phyloP scores from a whole-genome alignment of 73 alveolate genomes.

The Paramecium octaurelia region DNA sequence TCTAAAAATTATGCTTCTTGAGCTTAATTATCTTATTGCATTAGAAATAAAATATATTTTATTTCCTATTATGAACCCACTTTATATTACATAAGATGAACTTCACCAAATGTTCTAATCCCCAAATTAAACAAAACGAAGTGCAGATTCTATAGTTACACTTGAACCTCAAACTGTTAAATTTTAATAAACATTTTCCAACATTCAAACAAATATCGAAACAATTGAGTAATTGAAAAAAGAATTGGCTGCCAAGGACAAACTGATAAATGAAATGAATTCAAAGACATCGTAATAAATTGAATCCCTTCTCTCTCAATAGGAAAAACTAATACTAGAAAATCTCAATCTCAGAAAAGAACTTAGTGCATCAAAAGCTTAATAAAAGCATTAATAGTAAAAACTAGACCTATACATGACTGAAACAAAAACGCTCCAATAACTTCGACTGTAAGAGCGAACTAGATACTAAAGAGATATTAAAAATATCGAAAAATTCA shows the following conservation, averaged over 20 bases:
- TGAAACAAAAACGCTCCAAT: background rate
- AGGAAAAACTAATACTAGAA: background rate
- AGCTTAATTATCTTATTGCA: background rate
- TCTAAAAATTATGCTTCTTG: background rate
- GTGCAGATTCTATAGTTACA: slow-evolving; percentile 11
- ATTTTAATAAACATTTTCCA: background rate
- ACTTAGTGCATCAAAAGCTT: background rate
- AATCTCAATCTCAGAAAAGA: slow-evolving; percentile 17
- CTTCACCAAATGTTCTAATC: slow-evolving; percentile 14
- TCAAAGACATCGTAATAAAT: background rate
- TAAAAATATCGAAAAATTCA: background rate
- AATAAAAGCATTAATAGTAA: background rate
- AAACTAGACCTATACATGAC: background rate
- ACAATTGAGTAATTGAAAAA: background rate
- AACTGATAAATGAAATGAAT: background rate
- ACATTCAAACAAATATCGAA: background rate
- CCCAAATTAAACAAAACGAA: background rate
- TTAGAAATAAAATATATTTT: background rate
- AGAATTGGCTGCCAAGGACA: background rate
- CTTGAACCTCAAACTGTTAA: background rate
- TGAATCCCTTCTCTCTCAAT: background rate
- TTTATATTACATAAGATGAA: background rate
- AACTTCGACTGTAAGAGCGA: slow-evolving; percentile 32
- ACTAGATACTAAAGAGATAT: background rate
- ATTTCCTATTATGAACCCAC: background rate